Evolutionary conservation across 2,329 filamentous ascomycete species (phyloP), one percentile per base, ranked within the genome.

Genomic region (Curvularia sp.): DNA sequence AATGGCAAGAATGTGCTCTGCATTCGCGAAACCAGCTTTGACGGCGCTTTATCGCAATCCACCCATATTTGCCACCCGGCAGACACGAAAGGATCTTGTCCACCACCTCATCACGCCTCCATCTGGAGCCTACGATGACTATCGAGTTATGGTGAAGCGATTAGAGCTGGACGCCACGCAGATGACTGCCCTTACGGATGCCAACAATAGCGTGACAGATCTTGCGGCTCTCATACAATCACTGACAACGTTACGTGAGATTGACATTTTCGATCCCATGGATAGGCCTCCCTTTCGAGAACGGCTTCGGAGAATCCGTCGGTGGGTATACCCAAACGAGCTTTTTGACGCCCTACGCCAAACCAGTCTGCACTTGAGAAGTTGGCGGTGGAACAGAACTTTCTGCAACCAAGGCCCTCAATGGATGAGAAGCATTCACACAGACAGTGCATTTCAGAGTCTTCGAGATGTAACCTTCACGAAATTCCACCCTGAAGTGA

Each of bases 1-100:
- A n/a, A 79, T 85, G 44, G 86, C 89, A 35, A 81, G 83, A 1
- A 78, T 87, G 15, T 93, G 66, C 68, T 85, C 82, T 50, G 75
- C 82, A 2, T 92, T 93, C 57, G 79, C 85, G 0, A 91, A 93
- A 67, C 89, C 92, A 5, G 90, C 90, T 1, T 77, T 95, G 50
- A 87, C 87, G 5, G 88, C 86, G 1, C 81, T 96, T 5, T 95
- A 95, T 73, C 82, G 84, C 47, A 86, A 82, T 5, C 91, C 91
- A 8, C 87, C 88, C 1, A 79, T 95, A 44, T 82, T 84, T 58
- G 81, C 83, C 1, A 76, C 81, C 35, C 75, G 77, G 33, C 82
- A 84, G 61, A 79, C 80, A 12, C 81, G 71, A 12, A 72, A 62
- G 46, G 75, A 78, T 39, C 73, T 86, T 20, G 69, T 84, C 15